These are phyloP conservation scores for Candolleomyces eurysporus DNA, from an alignment of 768 basidiomycete genomes.

Conservation along the genomic window DNA sequence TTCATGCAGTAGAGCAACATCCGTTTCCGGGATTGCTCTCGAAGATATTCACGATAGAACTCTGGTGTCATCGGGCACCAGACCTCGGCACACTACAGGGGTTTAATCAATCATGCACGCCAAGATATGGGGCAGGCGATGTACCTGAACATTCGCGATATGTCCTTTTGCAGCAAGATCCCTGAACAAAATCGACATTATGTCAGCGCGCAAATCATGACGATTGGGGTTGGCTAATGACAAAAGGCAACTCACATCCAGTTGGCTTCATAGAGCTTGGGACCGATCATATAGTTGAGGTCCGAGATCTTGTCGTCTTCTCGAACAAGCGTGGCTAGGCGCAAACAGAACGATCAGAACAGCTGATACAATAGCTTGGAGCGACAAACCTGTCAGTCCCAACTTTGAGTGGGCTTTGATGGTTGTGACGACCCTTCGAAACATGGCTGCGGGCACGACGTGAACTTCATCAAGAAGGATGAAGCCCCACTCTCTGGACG, in stretches of 20 bases:
- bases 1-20: slow-evolving; percentile 99
- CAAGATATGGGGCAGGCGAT: slow-evolving; percentile 16
- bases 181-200: slow-evolving; percentile 29
- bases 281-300: slow-evolving; percentile 98
- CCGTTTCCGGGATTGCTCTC: slow-evolving; percentile 88
- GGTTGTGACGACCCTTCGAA: slow-evolving; percentile 94
- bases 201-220: slow-evolving; percentile 12
- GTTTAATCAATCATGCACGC: slow-evolving; percentile 8
- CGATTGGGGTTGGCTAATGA: neutral
- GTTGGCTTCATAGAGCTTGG: slow-evolving; percentile 98
- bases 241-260: slow-evolving; percentile 70
- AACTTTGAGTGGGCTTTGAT: slow-evolving; percentile 99
- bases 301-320: slow-evolving; percentile 99
- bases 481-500: slow-evolving; percentile 99
- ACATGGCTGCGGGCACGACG: slow-evolving; percentile 98
- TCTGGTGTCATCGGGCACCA: slow-evolving; percentile 99
- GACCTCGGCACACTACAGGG: slow-evolving; percentile 89
- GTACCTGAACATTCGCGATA: slow-evolving; percentile 98
- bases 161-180: slow-evolving; percentile 99
- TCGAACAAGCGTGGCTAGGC: slow-evolving; percentile 89
- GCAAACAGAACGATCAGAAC: slow-evolving; percentile 1
- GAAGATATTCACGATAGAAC: slow-evolving; percentile 96
- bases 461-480: slow-evolving; percentile 97
- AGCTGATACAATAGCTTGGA: slow-evolving; percentile 2
- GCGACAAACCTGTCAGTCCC: slow-evolving; percentile 80